Evolutionary conservation across 495 filamentous ascomycete species (phyloP).

Genomic region (Podospora bellae-mahoneyi): DNA sequence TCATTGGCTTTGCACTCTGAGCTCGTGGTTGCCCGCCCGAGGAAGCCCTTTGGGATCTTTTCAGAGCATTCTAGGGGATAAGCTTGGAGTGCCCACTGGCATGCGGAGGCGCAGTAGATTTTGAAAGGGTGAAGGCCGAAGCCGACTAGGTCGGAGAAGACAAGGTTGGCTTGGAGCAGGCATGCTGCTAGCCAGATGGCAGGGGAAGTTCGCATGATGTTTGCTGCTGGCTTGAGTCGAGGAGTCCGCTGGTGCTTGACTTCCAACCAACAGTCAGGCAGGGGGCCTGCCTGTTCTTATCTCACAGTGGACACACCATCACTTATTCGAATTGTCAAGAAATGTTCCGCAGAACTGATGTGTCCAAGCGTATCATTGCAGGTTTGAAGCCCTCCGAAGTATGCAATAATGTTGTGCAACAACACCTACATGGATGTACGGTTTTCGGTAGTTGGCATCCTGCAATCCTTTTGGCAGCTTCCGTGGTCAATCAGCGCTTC

Average conservation of each 20-base stretch:
- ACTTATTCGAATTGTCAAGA: neutral
- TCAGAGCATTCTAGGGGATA: neutral
- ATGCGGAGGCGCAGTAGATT: constrained; percentile 8
- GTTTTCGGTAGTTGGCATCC: constrained; percentile 2
- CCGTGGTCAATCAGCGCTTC: neutral
- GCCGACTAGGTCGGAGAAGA: constrained; percentile 7
- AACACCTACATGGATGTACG: neutral
- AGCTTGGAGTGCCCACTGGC: constrained; percentile 2
- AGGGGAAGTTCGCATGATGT: neutral
- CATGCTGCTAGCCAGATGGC: neutral
- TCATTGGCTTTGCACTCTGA: constrained; percentile 7
- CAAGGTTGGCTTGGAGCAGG: neutral
- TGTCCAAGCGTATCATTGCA: neutral
- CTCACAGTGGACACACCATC: neutral
- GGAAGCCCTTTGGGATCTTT: neutral
- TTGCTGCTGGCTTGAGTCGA: neutral
- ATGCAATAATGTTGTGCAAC: constrained; percentile 7
- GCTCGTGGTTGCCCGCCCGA: neutral
- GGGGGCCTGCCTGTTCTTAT: neutral
- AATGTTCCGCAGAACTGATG: neutral
- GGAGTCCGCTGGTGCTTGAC: neutral
- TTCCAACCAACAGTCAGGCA: neutral
- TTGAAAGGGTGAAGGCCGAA: constrained; percentile 9
- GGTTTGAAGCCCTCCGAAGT: neutral
- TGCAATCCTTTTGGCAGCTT: neutral